Evolutionary conservation across 495 filamentous ascomycete species (phyloP).

Genomic region (Lindgomyces ingoldianus): DNA sequence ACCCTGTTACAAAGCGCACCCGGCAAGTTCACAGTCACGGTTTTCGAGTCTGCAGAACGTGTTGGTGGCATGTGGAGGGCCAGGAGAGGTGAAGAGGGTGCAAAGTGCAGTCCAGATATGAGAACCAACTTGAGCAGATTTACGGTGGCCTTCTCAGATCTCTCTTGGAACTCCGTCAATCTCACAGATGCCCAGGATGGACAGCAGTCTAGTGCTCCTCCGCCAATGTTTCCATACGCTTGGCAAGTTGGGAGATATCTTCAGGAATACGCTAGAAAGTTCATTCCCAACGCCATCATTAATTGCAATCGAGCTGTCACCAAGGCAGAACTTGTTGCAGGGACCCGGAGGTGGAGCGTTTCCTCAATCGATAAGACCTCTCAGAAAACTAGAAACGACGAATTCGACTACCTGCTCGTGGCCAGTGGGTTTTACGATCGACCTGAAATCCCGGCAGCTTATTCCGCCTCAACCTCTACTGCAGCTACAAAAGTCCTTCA

Average conservation of each 20-base stretch:
- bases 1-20: slow-evolving; percentile 63
- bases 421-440: slow-evolving; percentile 73
- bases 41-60: slow-evolving; percentile 66
- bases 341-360: slow-evolving; percentile 56
- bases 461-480: slow-evolving; percentile 22
- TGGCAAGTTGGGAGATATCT: slow-evolving; percentile 77
- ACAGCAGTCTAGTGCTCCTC: slow-evolving; percentile 43
- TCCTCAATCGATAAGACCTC: neutral
- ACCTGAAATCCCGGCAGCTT: slow-evolving; percentile 48
- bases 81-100: slow-evolving; percentile 45
- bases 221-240: slow-evolving; percentile 67
- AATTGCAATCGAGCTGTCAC: slow-evolving; percentile 57
- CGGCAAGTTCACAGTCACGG: slow-evolving; percentile 63
- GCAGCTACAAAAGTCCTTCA: neutral
- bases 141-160: slow-evolving; percentile 77
- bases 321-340: slow-evolving; percentile 43
- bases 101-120: slow-evolving; percentile 62
- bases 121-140: slow-evolving; percentile 76
- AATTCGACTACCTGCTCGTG: slow-evolving; percentile 73
- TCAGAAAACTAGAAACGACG: neutral
- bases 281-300: slow-evolving; percentile 54
- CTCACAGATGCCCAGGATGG: slow-evolving; percentile 4
- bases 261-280: slow-evolving; percentile 60
- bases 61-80: slow-evolving; percentile 80
- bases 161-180: slow-evolving; percentile 63